Evolutionary conservation across 352 stramenopile genomes (phyloP), one percentile per base, ranked within the genome.

Genomic region (Pythium folliculosum): DNA sequence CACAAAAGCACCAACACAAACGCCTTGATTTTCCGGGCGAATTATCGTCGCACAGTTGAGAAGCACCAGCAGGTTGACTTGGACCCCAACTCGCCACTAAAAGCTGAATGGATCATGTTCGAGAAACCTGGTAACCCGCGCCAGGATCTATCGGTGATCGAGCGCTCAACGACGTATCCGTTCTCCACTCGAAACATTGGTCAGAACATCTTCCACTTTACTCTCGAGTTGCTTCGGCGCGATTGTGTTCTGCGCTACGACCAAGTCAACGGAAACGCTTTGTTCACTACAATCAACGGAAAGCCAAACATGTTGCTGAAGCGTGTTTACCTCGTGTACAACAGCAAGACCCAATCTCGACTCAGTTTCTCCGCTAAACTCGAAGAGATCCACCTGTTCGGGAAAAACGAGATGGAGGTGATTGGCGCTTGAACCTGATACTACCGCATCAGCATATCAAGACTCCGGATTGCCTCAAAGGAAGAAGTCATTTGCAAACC

Each of bases 21-120:
- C 58, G 78, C 72, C 16, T 65, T 89, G 30, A 71, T 87, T 27
- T 81, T 89, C 70, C 80, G 79, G 32, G 63, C 71, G 5, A 78
- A 86, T 37, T 35, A 77, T 7, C 66, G 53, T 5, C 60, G 77
- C 65, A 44, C 70, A 16, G 14, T 60, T 30, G 66, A 65, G 25
- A 67, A 63, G n/a, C 53, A 30, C 14, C 48, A 65, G 19, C 49
- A 65, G 14, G 52, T 67, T 10, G 72, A 84, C 21, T 49, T 86
- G 10, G 70, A 87, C 53, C 27, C 59, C 0, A 47, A 70, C 2
- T 53, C 67, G 6, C 80, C 80, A 6, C 67, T 89, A 9, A 76
- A 80, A 27, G 80, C 75, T 8, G 81, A 89, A 61, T 89, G 81
- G 81, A 75, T 89, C 70, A 84, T 89, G 78, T 87, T 89, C 51